Evolutionary conservation across 2,329 filamentous ascomycete genomes (phyloP).

Genomic region (Diaporthe amygdali): DNA sequence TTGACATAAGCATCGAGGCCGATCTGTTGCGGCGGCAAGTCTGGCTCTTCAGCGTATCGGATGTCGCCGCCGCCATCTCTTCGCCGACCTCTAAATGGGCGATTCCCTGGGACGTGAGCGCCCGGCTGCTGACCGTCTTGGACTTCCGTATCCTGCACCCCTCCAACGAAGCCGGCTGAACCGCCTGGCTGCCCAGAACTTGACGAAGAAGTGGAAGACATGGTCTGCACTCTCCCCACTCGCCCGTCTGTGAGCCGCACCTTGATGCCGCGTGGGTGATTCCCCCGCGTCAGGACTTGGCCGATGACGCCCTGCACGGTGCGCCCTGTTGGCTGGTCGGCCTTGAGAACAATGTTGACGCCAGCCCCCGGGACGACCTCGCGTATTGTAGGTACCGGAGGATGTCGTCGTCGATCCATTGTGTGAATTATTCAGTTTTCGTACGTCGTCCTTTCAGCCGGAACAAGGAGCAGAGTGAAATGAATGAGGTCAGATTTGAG

Average conservation of each 20-base stretch:
- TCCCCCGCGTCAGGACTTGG: constrained; percentile 72
- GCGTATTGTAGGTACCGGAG: constrained; percentile 48
- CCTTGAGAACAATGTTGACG: constrained; percentile 78
- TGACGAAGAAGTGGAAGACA: constrained; percentile 41
- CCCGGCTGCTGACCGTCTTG: background rate
- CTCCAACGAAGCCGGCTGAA: constrained; percentile 10
- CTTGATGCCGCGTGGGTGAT: constrained; percentile 82
- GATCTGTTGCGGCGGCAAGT: constrained; percentile 47
- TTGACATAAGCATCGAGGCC: constrained; percentile 57
- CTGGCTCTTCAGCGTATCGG: constrained; percentile 40
- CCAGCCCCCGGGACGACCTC: constrained; percentile 64
- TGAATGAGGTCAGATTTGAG: background rate
- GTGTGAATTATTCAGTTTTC: background rate
- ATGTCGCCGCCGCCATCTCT: constrained; percentile 31
- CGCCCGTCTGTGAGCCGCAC: constrained; percentile 74
- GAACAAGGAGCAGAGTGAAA: background rate
- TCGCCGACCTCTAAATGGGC: background rate
- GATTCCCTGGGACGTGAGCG: background rate
- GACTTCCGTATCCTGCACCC: background rate
- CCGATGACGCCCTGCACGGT: constrained; percentile 71
- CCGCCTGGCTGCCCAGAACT: background rate
- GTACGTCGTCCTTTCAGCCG: background rate
- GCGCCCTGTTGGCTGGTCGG: constrained; percentile 75
- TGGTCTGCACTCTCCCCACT: constrained; percentile 74
- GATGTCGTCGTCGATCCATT: constrained; percentile 9